phyloP scores from a whole-genome alignment of 306 rosid genomes.

The Spatholobus suberectus region DNA sequence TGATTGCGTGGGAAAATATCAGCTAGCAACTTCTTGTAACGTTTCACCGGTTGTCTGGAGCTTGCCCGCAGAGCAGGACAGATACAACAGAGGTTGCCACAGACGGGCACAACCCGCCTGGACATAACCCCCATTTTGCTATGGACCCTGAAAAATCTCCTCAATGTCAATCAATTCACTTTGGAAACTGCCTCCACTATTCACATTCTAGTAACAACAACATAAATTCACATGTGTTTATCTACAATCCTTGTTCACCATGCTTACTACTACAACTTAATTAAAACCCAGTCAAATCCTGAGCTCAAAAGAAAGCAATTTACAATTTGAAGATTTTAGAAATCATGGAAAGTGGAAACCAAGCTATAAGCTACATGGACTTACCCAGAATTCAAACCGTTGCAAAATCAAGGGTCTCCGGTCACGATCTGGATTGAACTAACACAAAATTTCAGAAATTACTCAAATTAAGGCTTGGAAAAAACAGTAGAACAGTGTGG shows the following conservation, averaged over 20 bases:
- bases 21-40: conserved; percentile 85
- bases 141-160: conserved; percentile 38
- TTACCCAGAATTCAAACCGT: conserved; percentile 28
- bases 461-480: background rate
- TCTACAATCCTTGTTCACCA: background rate
- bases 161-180: conserved; percentile 36
- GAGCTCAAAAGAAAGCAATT: background rate
- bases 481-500: too few relatives aligned
- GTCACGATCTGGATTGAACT: conserved; percentile 49
- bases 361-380: background rate
- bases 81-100: conserved; percentile 85
- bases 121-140: conserved; percentile 94
- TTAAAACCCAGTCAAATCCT: conserved; percentile 20
- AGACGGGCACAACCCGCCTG: conserved; percentile 96
- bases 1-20: conserved; percentile 86
- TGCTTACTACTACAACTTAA: background rate
- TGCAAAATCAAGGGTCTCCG: conserved; percentile 22
- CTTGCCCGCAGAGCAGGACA: conserved; percentile 94
- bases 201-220: conserved; percentile 26
- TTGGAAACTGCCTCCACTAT: conserved; percentile 5
- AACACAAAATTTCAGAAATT: background rate
- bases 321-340: background rate
- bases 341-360: background rate
- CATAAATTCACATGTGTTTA: conserved; percentile 18
- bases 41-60: conserved; percentile 95